phyloP scores from a whole-genome alignment of 129 eudicot genomes.

The Tagetes erecta region DNA sequence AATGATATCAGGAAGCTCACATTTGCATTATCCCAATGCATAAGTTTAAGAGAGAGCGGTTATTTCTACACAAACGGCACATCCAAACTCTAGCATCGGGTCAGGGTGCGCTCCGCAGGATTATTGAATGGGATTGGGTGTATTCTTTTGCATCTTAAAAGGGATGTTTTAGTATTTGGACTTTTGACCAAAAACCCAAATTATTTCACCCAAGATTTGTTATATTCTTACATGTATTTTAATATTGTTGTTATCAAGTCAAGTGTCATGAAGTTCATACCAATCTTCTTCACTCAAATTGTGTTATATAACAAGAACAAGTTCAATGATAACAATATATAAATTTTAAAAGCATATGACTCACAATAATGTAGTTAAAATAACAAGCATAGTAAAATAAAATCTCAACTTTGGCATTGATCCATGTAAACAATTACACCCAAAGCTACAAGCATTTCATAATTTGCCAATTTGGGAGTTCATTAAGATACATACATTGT shows the following conservation, averaged over 20 bases:
- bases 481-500: conserved; percentile 17
- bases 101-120: background rate
- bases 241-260: background rate
- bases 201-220: background rate
- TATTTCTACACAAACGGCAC: conserved; percentile 39
- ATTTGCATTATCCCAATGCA: conserved; percentile 67
- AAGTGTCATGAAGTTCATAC: background rate
- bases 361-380: too few species aligned
- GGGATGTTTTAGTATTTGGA: background rate
- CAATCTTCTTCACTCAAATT: too few species aligned
- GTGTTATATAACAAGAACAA: background rate
- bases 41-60: conserved; percentile 57
- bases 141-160: background rate
- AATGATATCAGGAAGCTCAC: conserved; percentile 72
- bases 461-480: background rate
- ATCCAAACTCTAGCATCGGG: conserved; percentile 53
- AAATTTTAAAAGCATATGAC: background rate
- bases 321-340: background rate
- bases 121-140: background rate
- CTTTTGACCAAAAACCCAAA: background rate
- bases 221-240: conserved; percentile 3
- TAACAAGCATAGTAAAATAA: too few species aligned
- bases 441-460: background rate
- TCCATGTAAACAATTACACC: too few species aligned
- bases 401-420: too few species aligned